phyloP scores from a whole-genome alignment of 1,284 basidiomycete species.

The Schizopora paradoxa region DNA sequence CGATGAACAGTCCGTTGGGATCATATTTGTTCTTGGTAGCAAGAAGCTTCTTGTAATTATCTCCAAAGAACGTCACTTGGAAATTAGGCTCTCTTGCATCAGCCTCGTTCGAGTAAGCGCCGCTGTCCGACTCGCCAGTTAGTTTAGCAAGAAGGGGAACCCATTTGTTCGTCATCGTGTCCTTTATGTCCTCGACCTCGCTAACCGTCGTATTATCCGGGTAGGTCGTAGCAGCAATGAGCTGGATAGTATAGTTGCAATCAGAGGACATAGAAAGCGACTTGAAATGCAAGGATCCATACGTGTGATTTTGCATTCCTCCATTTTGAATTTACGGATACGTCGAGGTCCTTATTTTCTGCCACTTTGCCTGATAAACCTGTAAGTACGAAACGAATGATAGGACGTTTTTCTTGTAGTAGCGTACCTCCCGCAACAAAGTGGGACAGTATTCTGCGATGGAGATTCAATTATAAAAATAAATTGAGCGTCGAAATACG shows the following conservation, averaged over 20 bases:
- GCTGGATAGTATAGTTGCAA: neutral
- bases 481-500: neutral
- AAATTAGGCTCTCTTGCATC: slow-evolving; percentile 7
- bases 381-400: neutral
- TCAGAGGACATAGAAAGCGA: neutral
- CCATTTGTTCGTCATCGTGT: slow-evolving; percentile 15
- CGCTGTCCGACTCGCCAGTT: slow-evolving; percentile 6
- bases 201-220: slow-evolving; percentile 8
- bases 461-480: neutral
- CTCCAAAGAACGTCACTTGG: slow-evolving; percentile 5
- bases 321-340: slow-evolving; percentile 30
- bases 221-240: slow-evolving; percentile 7
- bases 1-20: slow-evolving; percentile 9
- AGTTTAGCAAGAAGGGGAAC: slow-evolving; percentile 15
- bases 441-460: slow-evolving; percentile 14
- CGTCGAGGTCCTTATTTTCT: slow-evolving; percentile 25
- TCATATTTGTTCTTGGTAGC: slow-evolving; percentile 9
- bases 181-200: slow-evolving; percentile 17
- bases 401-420: neutral
- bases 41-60: slow-evolving; percentile 2
- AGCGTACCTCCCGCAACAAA: slow-evolving; percentile 16
- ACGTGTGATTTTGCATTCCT: slow-evolving; percentile 31
- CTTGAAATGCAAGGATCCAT: neutral
- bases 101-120: slow-evolving; percentile 12
- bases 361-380: slow-evolving; percentile 26